Base-by-base conservation (phyloP, 2,329 filamentous ascomycete genomes). In the Pezicula carpinea region DNA sequence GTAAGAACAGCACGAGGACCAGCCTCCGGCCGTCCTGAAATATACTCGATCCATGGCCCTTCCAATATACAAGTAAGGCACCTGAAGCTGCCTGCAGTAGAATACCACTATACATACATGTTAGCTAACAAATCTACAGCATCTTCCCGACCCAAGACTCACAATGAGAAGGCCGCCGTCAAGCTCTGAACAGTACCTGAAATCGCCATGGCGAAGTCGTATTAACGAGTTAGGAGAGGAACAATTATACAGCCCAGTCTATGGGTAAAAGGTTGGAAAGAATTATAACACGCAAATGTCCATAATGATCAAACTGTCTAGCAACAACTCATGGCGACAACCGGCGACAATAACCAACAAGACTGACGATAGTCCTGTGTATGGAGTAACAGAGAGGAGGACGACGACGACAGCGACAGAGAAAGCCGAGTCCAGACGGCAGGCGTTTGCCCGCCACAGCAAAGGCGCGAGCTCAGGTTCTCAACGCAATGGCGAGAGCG, bases 21-120 rank as follows among this genome's bases (percentile, higher is more conserved):
- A 66, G 63, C 62, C 63, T 64, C 59, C 57, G 62, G 54, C 61
- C 56, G 56, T 65, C 62, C 58, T 63, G 54, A 46, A 60, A 57
- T 34, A 64, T 44, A 33, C 51, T 57, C 36, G 57, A 51, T 34
- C 54, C 60, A 63, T 64, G 53, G 42, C 57, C 58, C 45, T 53
- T 59, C 35, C 48, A 55, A 46, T 58, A 61, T 44, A 61, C 39
- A 46, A 63, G 54, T 50, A 61, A 50, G 15, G 59, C 56, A 43
- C 57, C 59, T 13, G 55, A 46, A 32, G 62, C 59, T 47, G 60
- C 59, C 43, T 62, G 57, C 32, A 64, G 53, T 47, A 66, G 46
- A 39, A 62, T 60, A 40, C 63, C 63, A 59, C 63, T 64, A 43
- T 35, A 43, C 4, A 43, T 29, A 21, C 23, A 39, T 18, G 29